phyloP scores from a whole-genome alignment of 148 eudicot species.

The Pouteria glomerata region DNA sequence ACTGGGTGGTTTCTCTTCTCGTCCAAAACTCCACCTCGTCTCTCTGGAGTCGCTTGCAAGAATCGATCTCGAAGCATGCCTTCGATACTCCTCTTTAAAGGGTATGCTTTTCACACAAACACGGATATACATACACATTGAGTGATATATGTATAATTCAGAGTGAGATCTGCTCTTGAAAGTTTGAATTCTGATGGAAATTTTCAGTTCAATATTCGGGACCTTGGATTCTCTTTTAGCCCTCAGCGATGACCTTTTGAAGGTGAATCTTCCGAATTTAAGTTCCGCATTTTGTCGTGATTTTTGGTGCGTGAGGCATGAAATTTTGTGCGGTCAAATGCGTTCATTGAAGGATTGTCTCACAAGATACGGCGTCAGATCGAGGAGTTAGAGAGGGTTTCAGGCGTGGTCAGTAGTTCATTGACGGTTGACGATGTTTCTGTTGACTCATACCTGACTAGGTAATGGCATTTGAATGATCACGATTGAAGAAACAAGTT shows the following conservation, averaged over 20 bases:
- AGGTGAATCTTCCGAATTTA: constrained; percentile 34
- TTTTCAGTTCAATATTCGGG: constrained; percentile 89
- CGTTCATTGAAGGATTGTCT: constrained; percentile 39
- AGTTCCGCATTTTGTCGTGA: neutral
- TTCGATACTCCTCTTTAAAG: constrained; percentile 86
- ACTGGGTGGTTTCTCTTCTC: constrained; percentile 91
- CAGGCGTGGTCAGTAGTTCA: constrained; percentile 65
- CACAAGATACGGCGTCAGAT: constrained; percentile 97
- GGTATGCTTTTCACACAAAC: constrained; percentile 25
- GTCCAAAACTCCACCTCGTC: constrained; percentile 51
- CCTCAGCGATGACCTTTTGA: constrained; percentile 82
- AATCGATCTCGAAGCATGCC: constrained; percentile 76
- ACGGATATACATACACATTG: neutral
- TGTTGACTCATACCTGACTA: constrained; percentile 85
- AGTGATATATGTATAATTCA: neutral
- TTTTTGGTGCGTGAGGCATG: neutral
- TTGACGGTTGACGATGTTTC: constrained; percentile 95
- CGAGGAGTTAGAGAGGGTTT: constrained; percentile 84
- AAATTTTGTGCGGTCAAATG: constrained; percentile 50
- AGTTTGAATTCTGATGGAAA: neutral
- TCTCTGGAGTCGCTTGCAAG: constrained; percentile 74
- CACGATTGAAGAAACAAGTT: neutral
- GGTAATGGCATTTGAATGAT: constrained; percentile 35
- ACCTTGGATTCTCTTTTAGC: constrained; percentile 82
- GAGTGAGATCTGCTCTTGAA: neutral